phyloP scores from a whole-genome alignment of 139 green algal genomes.

The Spirogloea muscicola region DNA sequence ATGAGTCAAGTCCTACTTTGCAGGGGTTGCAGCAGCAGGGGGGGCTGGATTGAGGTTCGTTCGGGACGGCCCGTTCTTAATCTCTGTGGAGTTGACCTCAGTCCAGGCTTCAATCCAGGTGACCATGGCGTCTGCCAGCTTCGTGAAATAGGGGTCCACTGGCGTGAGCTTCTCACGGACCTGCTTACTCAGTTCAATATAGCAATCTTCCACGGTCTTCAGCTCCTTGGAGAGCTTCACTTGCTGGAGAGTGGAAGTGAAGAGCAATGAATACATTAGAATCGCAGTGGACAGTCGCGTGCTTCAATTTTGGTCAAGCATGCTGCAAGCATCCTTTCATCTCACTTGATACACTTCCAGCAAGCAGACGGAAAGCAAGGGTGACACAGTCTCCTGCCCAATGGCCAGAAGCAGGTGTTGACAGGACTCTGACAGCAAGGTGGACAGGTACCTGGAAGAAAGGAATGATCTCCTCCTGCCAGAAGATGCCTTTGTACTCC shows the following conservation, averaged over 20 bases:
- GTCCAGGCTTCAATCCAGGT: constrained; percentile 82
- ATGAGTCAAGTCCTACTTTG: no score
- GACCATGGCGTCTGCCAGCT: constrained; percentile 87
- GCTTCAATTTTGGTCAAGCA: background rate
- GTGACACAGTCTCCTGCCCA: background rate
- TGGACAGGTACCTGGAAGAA: no score
- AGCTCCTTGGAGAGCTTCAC: constrained; percentile 64
- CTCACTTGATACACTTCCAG: no score
- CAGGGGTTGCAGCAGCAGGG: no score
- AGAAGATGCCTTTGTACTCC: constrained; percentile 99
- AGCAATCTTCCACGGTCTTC: constrained; percentile 64
- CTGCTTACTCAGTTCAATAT: constrained; percentile 81
- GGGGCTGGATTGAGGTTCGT: no score
- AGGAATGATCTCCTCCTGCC: constrained; percentile 71
- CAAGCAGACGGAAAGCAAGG: no score
- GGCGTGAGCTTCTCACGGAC: constrained; percentile 70
- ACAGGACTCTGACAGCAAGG: background rate
- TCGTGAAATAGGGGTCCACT: constrained; percentile 92
- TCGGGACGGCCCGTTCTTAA: no score
- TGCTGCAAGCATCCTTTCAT: no score
- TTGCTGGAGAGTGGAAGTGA: no score
- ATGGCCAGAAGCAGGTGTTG: background rate
- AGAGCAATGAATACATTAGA: constrained; percentile 64
- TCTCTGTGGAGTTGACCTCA: constrained; percentile 72
- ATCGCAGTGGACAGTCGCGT: constrained; percentile 20